phyloP scores from a whole-genome alignment of 1,284 basidiomycete species.

The Pseudozyma flocculosa region DNA sequence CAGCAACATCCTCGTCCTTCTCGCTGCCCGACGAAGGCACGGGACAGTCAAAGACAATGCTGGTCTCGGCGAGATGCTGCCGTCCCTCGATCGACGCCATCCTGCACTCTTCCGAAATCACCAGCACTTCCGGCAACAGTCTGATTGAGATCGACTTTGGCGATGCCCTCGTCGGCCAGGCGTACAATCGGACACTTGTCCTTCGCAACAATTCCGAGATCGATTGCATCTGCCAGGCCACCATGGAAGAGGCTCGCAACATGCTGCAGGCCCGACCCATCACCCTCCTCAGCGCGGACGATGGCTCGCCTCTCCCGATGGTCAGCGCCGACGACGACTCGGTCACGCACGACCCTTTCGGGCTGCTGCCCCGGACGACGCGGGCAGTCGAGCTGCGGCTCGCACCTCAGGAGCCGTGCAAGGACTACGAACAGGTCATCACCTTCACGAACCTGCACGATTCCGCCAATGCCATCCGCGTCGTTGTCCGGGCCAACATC shows the following conservation, averaged over 20 bases:
- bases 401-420: slow-evolving; percentile 38
- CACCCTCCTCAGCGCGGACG: slow-evolving; percentile 21
- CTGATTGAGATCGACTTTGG: slow-evolving; percentile 51
- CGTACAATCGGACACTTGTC: slow-evolving; percentile 29
- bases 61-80: slow-evolving; percentile 37
- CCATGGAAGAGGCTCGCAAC: slow-evolving; percentile 50
- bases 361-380: slow-evolving; percentile 17
- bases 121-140: slow-evolving; percentile 10
- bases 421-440: slow-evolving; percentile 53
- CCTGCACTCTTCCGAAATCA: neutral
- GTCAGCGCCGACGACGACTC: slow-evolving; percentile 34
- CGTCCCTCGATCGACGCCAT: slow-evolving; percentile 25
- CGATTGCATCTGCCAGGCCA: slow-evolving; percentile 50
- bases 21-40: slow-evolving; percentile 27
- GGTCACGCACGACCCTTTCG: slow-evolving; percentile 17
- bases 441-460: slow-evolving; percentile 51
- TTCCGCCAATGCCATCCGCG: slow-evolving; percentile 39
- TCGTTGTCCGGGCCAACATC: slow-evolving; percentile 54
- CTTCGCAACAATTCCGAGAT: slow-evolving; percentile 49
- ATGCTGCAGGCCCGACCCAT: slow-evolving; percentile 40
- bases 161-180: slow-evolving; percentile 51
- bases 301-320: slow-evolving; percentile 20
- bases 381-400: slow-evolving; percentile 32
- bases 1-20: slow-evolving; percentile 15
- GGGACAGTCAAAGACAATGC: slow-evolving; percentile 30